Conservation (phyloP, 2,329 filamentous ascomycete genomes). For the Golovinomyces cichoracearum region DNA sequence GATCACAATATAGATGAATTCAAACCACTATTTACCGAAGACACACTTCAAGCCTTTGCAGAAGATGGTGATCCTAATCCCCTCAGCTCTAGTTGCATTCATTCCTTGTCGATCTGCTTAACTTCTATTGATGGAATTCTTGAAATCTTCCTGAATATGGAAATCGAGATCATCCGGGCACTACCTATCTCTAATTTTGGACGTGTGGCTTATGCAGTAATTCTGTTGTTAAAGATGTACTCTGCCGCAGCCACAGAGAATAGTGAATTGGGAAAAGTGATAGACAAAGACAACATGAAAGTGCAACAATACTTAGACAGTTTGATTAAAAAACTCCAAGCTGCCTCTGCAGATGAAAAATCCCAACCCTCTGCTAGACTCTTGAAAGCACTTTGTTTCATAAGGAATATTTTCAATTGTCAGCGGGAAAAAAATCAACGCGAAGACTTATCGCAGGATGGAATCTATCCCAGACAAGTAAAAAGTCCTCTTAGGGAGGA, state of each 20-base stretch:
- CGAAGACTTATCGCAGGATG: background rate
- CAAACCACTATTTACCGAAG: slow-evolving; percentile 15
- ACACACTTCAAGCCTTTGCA: slow-evolving; percentile 7
- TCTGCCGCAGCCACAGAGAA: slow-evolving; percentile 33
- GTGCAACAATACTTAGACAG: slow-evolving; percentile 39
- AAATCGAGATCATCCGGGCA: slow-evolving; percentile 21
- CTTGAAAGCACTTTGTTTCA: slow-evolving; percentile 40
- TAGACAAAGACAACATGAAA: slow-evolving; percentile 41
- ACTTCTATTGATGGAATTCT: slow-evolving; percentile 27
- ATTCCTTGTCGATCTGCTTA: slow-evolving; percentile 26
- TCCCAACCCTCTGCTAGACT: slow-evolving; percentile 45
- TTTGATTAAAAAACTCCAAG: slow-evolving; percentile 41
- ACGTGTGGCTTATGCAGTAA: slow-evolving; percentile 28
- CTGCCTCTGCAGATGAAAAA: slow-evolving; percentile 33
- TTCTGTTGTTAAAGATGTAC: slow-evolving; percentile 34
- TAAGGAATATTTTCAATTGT: slow-evolving; percentile 32
- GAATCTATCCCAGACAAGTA: background rate
- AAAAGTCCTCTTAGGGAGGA: slow-evolving; percentile 3
- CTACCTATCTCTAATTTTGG: slow-evolving; percentile 26
- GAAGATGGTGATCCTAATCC: slow-evolving; percentile 4
- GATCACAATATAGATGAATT: slow-evolving; percentile 30
- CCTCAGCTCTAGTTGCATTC: slow-evolving; percentile 20
- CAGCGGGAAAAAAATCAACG: slow-evolving; percentile 8
- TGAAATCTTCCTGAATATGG: slow-evolving; percentile 24
- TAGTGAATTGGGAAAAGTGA: slow-evolving; percentile 42